Conservation (phyloP, 2,329 filamentous ascomycete species). For the Colletotrichum caudatum region DNA sequence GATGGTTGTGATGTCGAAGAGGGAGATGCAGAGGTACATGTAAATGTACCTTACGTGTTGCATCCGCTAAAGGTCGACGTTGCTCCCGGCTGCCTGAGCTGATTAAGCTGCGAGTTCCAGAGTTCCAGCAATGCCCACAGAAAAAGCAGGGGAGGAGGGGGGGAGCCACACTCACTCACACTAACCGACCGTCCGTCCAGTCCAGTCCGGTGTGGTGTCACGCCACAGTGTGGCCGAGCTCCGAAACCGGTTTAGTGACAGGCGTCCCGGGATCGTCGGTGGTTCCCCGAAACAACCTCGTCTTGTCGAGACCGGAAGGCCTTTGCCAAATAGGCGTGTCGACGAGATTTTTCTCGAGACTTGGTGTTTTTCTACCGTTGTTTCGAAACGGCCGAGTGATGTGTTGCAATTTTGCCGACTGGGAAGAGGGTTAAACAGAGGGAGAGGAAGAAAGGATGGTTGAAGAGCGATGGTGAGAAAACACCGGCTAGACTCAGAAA, state of each 20-base stretch:
- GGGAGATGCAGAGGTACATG: conserved; percentile 23
- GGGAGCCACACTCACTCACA: no score
- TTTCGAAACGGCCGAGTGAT: background rate
- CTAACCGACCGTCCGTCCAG: no score
- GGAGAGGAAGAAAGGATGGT: background rate
- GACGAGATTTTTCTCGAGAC: background rate
- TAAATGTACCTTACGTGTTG: conserved; percentile 30
- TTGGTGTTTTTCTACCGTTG: background rate
- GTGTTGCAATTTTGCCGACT: background rate
- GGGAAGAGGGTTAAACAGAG: background rate
- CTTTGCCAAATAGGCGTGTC: background rate
- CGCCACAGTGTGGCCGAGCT: conserved; percentile 23
- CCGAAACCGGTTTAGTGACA: conserved; percentile 36
- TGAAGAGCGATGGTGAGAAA: background rate
- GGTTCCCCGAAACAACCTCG: conserved; percentile 15
- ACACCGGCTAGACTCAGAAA: no score
- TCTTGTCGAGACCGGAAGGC: background rate
- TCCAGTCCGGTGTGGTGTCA: background rate
- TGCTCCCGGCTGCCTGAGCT: conserved; percentile 38
- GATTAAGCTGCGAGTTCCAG: conserved; percentile 31
- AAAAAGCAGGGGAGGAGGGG: background rate
- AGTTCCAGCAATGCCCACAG: conserved; percentile 21
- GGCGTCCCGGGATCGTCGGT: conserved; percentile 5
- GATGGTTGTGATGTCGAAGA: conserved; percentile 11
- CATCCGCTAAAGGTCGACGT: conserved; percentile 30